These are phyloP conservation scores for Mrakia blollopis DNA, from an alignment of 768 basidiomycete genomes.

Conservation along the genomic window DNA sequence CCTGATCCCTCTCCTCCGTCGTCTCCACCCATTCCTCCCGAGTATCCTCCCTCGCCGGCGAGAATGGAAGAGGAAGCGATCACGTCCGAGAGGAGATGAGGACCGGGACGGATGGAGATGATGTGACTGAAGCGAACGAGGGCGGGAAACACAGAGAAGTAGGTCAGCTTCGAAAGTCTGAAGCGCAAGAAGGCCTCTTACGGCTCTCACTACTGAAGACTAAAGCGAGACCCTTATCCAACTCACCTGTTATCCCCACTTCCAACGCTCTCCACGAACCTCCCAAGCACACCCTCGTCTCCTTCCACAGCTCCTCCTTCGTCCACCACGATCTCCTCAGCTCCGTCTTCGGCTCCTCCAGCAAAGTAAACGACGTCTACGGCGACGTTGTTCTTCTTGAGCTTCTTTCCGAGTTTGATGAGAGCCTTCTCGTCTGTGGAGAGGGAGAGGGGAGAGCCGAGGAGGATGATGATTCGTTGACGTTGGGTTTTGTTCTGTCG, in stretches of 20 bases:
- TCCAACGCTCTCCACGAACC: constrained; percentile 72
- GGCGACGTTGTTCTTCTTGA: constrained; percentile 99
- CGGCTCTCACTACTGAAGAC: too few relatives aligned
- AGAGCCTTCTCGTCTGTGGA: constrained; percentile 61
- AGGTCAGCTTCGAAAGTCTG: constrained; percentile 4
- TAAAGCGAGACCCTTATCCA: too few relatives aligned
- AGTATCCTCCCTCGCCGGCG: constrained; percentile 62
- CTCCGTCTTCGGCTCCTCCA: constrained; percentile 50
- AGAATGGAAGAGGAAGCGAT: constrained; percentile 77
- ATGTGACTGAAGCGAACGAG: constrained; percentile 58
- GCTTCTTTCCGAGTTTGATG: constrained; percentile 86
- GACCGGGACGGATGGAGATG: constrained; percentile 68
- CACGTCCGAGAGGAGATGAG: constrained; percentile 68
- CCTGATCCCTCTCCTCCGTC: constrained; percentile 43
- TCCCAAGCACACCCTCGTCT: constrained; percentile 60
- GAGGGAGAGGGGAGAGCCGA: constrained; percentile 67
- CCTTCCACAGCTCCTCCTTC: background rate
- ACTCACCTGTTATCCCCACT: constrained; percentile 83
- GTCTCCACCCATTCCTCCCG: constrained; percentile 34
- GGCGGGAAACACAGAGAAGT: background rate
- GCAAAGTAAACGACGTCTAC: constrained; percentile 88
- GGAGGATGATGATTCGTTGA: constrained; percentile 90
- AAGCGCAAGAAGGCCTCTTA: too few relatives aligned
- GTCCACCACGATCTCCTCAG: constrained; percentile 2
- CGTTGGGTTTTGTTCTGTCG: constrained; percentile 97